phyloP scores from a whole-genome alignment of 495 filamentous ascomycete species.

The Aspergillus bridgeri region DNA sequence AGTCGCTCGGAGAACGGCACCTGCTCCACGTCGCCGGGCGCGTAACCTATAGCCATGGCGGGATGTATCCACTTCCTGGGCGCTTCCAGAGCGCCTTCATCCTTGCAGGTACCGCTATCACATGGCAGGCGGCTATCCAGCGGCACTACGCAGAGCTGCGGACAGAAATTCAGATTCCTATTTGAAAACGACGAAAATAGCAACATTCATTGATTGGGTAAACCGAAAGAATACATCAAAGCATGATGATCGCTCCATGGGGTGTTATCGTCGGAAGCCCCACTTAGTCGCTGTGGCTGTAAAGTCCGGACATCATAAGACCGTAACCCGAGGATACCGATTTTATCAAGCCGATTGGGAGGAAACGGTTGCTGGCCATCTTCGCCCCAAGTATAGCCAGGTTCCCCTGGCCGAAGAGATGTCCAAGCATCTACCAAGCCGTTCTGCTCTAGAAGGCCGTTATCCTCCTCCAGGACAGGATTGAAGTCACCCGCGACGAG shows the following conservation, averaged over 20 bases:
- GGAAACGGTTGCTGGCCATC: constrained; percentile 20
- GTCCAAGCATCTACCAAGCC: constrained; percentile 21
- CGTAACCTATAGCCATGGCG: too few relatives aligned
- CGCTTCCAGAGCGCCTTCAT: too few relatives aligned
- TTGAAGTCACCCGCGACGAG: constrained; percentile 29
- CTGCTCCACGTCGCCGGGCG: too few relatives aligned
- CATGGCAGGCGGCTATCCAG: too few relatives aligned
- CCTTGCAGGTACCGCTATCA: too few relatives aligned
- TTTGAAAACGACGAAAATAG: too few relatives aligned
- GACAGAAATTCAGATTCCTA: too few relatives aligned
- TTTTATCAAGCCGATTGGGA: constrained; percentile 23
- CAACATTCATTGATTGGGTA: too few relatives aligned
- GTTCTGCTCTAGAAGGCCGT: constrained; percentile 13
- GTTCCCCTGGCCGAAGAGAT: constrained; percentile 13
- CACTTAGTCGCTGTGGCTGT: constrained; percentile 2
- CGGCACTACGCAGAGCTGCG: too few relatives aligned
- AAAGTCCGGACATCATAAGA: constrained; percentile 14
- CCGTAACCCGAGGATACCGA: constrained; percentile 19
- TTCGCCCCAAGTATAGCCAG: constrained; percentile 21
- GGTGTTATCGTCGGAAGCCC: background rate
- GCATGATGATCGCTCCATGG: constrained; percentile 13
- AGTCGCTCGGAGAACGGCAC: too few relatives aligned
- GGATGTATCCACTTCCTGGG: too few relatives aligned
- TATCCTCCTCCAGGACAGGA: constrained; percentile 23
- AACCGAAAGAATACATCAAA: constrained; percentile 10